Evolutionary conservation across 2,329 filamentous ascomycete species (phyloP).

Genomic region (Onygenales sp.): DNA sequence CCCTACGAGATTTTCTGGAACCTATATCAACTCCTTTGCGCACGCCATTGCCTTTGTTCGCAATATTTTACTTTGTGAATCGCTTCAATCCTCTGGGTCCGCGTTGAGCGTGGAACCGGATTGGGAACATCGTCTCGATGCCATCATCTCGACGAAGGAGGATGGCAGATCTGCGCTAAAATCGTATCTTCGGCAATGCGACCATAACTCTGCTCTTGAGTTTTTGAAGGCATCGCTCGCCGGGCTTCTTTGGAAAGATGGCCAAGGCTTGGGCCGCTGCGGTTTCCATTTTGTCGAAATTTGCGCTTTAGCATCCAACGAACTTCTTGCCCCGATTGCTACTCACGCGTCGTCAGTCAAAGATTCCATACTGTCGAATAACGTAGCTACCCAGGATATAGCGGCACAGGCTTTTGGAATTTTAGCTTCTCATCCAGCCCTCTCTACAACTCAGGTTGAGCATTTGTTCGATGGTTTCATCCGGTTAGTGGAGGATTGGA

Average conservation of each 20-base stretch:
- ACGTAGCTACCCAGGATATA: slow-evolving; percentile 54
- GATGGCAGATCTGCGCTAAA: slow-evolving; percentile 48
- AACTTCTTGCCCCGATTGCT: slow-evolving; percentile 42
- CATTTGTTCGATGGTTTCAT: slow-evolving; percentile 39
- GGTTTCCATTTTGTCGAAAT: slow-evolving; percentile 45
- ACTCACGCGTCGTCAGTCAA: slow-evolving; percentile 43
- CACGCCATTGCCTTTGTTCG: slow-evolving; percentile 62
- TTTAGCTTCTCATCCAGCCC: slow-evolving; percentile 54
- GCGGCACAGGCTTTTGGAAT: slow-evolving; percentile 58
- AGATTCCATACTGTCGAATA: slow-evolving; percentile 59
- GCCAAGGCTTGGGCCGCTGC: slow-evolving; percentile 35
- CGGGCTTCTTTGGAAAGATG: slow-evolving; percentile 30
- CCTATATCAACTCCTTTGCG: slow-evolving; percentile 47
- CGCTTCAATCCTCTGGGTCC: slow-evolving; percentile 38
- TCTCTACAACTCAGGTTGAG: slow-evolving; percentile 14
- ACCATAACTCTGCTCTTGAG: slow-evolving; percentile 28
- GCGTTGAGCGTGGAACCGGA: slow-evolving; percentile 58
- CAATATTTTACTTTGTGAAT: slow-evolving; percentile 50
- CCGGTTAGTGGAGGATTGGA: slow-evolving; percentile 42
- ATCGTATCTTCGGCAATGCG: slow-evolving; percentile 22
- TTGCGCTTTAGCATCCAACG: slow-evolving; percentile 46
- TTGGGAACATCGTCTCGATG: slow-evolving; percentile 74
- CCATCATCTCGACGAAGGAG: slow-evolving; percentile 60
- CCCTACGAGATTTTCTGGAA: slow-evolving; percentile 17
- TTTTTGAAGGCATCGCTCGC: slow-evolving; percentile 39